These are phyloP conservation scores for Hyaloperonospora arabidopsidis DNA, from an alignment of 352 stramenopile genomes.

Conservation along the genomic window DNA sequence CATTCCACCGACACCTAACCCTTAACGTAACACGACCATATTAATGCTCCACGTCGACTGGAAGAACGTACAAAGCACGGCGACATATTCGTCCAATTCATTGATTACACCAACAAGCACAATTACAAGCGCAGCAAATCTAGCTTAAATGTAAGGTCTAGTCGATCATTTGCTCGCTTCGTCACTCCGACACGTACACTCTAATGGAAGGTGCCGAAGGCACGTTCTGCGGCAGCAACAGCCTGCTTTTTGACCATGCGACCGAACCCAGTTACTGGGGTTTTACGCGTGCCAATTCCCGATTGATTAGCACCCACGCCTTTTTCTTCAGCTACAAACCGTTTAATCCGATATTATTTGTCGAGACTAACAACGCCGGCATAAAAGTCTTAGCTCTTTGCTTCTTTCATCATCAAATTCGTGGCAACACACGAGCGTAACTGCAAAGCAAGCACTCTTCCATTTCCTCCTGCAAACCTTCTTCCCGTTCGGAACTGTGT, in stretches of 20 bases:
- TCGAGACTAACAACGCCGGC: neutral
- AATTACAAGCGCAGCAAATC: neutral
- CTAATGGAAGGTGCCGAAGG: constrained; percentile 47
- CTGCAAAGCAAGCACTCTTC: too few relatives aligned
- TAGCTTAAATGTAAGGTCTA: too few relatives aligned
- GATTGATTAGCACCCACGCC: constrained; percentile 8
- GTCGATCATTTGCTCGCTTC: neutral
- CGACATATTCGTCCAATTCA: constrained; percentile 65
- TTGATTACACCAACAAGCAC: constrained; percentile 29
- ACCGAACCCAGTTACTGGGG: constrained; percentile 71
- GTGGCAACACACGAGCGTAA: too few relatives aligned
- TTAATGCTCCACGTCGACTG: constrained; percentile 64
- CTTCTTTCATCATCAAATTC: constrained; percentile 2
- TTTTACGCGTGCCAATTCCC: constrained; percentile 64
- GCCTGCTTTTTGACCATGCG: constrained; percentile 83
- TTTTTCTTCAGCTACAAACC: constrained; percentile 16
- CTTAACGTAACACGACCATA: constrained; percentile 3
- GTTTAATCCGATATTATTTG: neutral
- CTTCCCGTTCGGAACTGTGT: too few relatives aligned
- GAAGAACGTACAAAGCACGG: constrained; percentile 63
- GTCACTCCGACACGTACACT: constrained; percentile 27
- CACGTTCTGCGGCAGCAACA: constrained; percentile 69
- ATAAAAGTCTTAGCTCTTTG: neutral
- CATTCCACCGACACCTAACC: neutral
- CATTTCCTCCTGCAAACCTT: too few relatives aligned